Percentiles rank a stretch among this genome's conserved stretches.
These are phyloP conservation scores for Aspergillus latus DNA, from an alignment of 2,329 filamentous ascomycete species.

Conservation along the genomic window DNA sequence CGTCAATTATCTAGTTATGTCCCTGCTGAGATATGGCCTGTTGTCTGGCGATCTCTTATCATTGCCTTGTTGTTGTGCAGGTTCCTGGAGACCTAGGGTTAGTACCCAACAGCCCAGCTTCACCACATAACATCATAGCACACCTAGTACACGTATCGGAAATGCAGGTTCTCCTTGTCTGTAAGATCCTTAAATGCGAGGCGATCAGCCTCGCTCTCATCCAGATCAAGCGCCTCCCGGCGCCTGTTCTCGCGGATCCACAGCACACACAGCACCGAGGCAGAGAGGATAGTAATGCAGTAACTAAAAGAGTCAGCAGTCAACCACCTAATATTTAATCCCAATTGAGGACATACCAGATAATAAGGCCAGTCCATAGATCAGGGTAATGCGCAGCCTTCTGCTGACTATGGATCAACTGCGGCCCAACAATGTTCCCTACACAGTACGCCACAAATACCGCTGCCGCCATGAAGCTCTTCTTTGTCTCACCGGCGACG, in stretches of 20 bases:
- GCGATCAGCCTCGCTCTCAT: slow-evolving; percentile 63
- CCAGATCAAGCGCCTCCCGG: slow-evolving; percentile 49
- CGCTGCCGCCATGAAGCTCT: slow-evolving; percentile 71
- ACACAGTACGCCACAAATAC: slow-evolving; percentile 76
- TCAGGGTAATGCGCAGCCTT: slow-evolving; percentile 67
- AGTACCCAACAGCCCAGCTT: no score
- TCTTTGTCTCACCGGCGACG: slow-evolving; percentile 74
- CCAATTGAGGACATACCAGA: slow-evolving; percentile 36
- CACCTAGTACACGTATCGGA: slow-evolving; percentile 58
- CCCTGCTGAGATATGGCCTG: no score
- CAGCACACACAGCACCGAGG: slow-evolving; percentile 58
- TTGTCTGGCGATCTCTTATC: no score
- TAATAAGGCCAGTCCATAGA: slow-evolving; percentile 68
- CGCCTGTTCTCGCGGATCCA: slow-evolving; percentile 60
- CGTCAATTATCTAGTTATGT: no score
- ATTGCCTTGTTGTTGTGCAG: no score
- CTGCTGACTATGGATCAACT: slow-evolving; percentile 67
- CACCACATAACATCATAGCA: neutral
- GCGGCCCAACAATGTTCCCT: slow-evolving; percentile 73
- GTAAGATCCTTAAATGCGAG: slow-evolving; percentile 68
- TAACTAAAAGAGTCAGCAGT: slow-evolving; percentile 42
- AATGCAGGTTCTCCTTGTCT: slow-evolving; percentile 67
- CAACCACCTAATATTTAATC: no score
- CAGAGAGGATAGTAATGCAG: slow-evolving; percentile 63
- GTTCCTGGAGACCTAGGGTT: neutral